Percentiles rank a stretch among this genome's conserved stretches.
Conservation (phyloP, 805 yeast species). For the Monosporozyma solicola region DNA sequence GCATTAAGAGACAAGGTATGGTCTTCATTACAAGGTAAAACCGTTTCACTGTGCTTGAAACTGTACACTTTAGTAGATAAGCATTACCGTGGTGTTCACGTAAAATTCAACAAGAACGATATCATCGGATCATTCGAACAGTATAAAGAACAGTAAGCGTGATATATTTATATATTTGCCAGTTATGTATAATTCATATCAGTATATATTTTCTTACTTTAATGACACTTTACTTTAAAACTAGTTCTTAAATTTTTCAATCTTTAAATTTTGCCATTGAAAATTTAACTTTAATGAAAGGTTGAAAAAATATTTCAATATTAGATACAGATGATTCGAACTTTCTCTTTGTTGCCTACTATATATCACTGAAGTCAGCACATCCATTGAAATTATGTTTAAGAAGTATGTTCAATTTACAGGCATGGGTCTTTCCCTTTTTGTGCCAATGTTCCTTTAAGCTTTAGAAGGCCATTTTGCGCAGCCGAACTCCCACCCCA, state of each 20-base stretch:
- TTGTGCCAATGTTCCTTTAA: neutral
- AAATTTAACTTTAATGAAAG: neutral
- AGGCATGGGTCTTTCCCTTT: neutral
- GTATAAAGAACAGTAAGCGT: slow-evolving; percentile 11
- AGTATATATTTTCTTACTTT: neutral
- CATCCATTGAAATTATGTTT: slow-evolving; percentile 1
- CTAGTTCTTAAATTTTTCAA: neutral
- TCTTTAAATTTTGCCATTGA: neutral
- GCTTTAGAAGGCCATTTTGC: neutral
- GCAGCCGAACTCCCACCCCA: neutral
- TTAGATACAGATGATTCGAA: neutral
- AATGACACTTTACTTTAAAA: no score
- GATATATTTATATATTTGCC: no score
- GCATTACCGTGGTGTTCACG: slow-evolving; percentile 46
- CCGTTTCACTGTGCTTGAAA: slow-evolving; percentile 45
- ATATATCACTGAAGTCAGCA: neutral
- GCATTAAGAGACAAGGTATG: slow-evolving; percentile 55
- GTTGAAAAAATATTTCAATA: neutral
- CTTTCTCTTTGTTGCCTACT: neutral
- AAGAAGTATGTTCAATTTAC: slow-evolving; percentile 3
- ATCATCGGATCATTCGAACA: slow-evolving; percentile 45
- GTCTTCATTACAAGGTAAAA: slow-evolving; percentile 60
- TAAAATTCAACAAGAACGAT: slow-evolving; percentile 45
- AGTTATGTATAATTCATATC: no score
- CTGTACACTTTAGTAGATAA: slow-evolving; percentile 47